Percentiles rank a stretch among this genome's conserved stretches.
Conservation (phyloP, 441 rosid genomes). For the Populus hybrid region DNA sequence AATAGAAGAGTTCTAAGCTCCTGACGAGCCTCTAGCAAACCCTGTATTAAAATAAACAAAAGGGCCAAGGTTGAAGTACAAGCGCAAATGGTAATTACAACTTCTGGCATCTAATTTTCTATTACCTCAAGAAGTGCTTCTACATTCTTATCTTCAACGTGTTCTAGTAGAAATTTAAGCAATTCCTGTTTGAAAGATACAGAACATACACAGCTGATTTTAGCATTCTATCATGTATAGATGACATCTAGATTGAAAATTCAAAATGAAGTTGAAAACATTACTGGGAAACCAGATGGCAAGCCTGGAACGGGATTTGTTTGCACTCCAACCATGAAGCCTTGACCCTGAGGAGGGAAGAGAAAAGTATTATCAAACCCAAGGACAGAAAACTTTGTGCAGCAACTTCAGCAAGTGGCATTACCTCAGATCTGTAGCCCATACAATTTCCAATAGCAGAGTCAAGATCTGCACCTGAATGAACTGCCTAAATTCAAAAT, state of each 20-base stretch:
- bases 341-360: constrained; percentile 73
- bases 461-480: constrained; percentile 99
- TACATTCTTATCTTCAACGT: constrained; percentile 85
- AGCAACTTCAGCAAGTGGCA: constrained; percentile 15
- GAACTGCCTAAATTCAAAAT: constrained; percentile 76
- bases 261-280: constrained; percentile 27
- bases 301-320: constrained; percentile 84
- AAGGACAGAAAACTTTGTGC: constrained; percentile 17
- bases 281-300: constrained; percentile 92
- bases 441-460: constrained; percentile 93
- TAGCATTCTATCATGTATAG: constrained; percentile 2
- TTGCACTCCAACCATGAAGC: constrained; percentile 99
- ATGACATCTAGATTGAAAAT: constrained; percentile 18
- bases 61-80: not conserved
- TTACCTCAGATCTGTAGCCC: constrained; percentile 90
- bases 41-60: constrained; percentile 40
- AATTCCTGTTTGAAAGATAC: constrained; percentile 50
- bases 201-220: constrained; percentile 12
- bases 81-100: constrained; percentile 4
- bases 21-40: constrained; percentile 96
- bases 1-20: constrained; percentile 74
- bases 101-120: constrained; percentile 2
- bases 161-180: constrained; percentile 79
- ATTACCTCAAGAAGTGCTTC: constrained; percentile 90
- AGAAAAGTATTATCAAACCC: constrained; percentile 16